These are phyloP conservation scores for Talaromyces sp. DNA, from an alignment of 2,329 filamentous ascomycete genomes.

Conservation along the genomic window DNA sequence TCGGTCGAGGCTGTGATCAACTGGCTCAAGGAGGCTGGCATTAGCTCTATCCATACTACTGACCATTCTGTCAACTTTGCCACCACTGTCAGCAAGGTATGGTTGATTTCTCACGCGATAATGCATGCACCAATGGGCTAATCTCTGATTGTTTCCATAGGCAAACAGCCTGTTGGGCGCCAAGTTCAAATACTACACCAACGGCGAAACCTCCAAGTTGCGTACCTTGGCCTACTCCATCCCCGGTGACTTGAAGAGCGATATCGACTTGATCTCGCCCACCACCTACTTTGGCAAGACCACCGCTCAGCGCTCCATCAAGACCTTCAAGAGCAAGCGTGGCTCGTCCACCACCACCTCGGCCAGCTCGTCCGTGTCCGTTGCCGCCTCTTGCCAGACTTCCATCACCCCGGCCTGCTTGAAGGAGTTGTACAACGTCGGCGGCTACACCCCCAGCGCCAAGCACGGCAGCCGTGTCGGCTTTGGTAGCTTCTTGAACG, in stretches of 20 bases:
- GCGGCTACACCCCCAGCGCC: constrained; percentile 42
- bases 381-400: constrained; percentile 25
- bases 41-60: constrained; percentile 33
- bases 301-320: constrained; percentile 7
- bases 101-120: not conserved
- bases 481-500: constrained; percentile 50
- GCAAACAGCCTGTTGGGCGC: constrained; percentile 46
- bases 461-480: constrained; percentile 46
- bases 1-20: constrained; percentile 27
- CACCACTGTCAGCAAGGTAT: constrained; percentile 34
- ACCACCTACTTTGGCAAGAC: constrained; percentile 49
- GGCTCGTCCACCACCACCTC: not conserved
- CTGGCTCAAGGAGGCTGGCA: constrained; percentile 43
- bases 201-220: constrained; percentile 38
- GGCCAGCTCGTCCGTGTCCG: constrained; percentile 11
- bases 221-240: constrained; percentile 40
- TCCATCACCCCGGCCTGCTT: constrained; percentile 46
- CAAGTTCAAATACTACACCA: constrained; percentile 43
- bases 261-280: constrained; percentile 48
- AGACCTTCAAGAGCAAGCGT: constrained; percentile 9
- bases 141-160: not conserved
- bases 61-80: constrained; percentile 41
- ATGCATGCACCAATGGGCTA: not conserved
- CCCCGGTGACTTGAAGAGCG: constrained; percentile 31
- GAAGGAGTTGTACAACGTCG: constrained; percentile 47